A percentile compares a stretch with the other conserved stretches of the same genome.
phyloP scores from a whole-genome alignment of 1,284 basidiomycete species.

The Trichosporon sp. region DNA sequence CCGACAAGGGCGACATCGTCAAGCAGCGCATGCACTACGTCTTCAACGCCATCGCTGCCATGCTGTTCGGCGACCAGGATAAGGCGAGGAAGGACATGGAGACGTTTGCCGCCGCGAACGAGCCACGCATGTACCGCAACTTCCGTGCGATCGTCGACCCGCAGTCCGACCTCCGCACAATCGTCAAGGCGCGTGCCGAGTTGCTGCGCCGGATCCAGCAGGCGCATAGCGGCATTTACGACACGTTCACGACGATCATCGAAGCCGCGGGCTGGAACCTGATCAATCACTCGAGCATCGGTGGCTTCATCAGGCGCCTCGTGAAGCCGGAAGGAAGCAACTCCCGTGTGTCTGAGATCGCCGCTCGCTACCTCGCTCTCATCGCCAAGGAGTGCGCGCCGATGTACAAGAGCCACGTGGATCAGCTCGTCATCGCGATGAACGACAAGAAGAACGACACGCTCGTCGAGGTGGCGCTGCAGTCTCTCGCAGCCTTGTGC shows the following conservation, averaged over 20 bases:
- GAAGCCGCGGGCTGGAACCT: constrained; percentile 68
- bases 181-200: constrained; percentile 77
- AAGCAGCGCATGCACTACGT: constrained; percentile 57
- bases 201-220: constrained; percentile 71
- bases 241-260: constrained; percentile 70
- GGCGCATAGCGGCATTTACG: constrained; percentile 58
- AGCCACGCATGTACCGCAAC: constrained; percentile 77
- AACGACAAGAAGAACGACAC: constrained; percentile 60
- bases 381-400: constrained; percentile 75
- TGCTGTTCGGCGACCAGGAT: constrained; percentile 61
- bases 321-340: constrained; percentile 40
- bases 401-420: constrained; percentile 68
- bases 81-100: constrained; percentile 74
- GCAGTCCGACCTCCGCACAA: constrained; percentile 71
- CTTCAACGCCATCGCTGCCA: constrained; percentile 50
- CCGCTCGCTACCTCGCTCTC: constrained; percentile 50
- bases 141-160: constrained; percentile 75
- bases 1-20: constrained; percentile 60
- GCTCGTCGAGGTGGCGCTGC: constrained; percentile 66
- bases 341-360: constrained; percentile 12
- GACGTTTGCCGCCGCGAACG: constrained; percentile 80
- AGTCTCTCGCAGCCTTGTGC: constrained; percentile 66
- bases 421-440: constrained; percentile 67
- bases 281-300: constrained; percentile 78
- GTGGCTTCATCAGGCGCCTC: constrained; percentile 64